A percentile compares a stretch with the other conserved stretches of the same genome.
Conservation (phyloP, 2,329 filamentous ascomycete species). For the Zelopaecilomyces penicillatus region DNA sequence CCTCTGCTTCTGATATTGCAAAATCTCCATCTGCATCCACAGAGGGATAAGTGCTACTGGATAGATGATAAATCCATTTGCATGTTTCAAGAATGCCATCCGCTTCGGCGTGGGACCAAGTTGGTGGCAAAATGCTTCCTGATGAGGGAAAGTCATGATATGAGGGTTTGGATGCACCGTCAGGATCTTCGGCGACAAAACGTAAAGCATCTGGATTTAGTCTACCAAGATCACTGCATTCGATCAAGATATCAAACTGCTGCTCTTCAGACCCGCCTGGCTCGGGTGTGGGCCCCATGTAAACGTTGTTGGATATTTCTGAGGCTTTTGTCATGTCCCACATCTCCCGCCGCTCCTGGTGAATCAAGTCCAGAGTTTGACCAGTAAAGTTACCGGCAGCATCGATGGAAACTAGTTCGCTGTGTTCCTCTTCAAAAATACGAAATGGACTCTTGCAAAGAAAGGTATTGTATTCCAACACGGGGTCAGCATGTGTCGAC, state of each 20-base stretch:
- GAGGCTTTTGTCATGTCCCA: constrained; percentile 83
- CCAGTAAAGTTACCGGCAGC: constrained; percentile 64
- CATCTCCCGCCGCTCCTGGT: constrained; percentile 88
- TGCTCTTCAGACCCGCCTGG: constrained; percentile 47
- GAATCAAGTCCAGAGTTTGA: constrained; percentile 77
- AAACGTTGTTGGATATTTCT: constrained; percentile 84
- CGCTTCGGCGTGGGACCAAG: constrained; percentile 73
- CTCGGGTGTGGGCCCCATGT: constrained; percentile 80
- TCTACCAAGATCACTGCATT: constrained; percentile 77
- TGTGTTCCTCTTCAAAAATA: constrained; percentile 62
- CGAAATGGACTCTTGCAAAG: constrained; percentile 56
- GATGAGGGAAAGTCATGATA: constrained; percentile 78
- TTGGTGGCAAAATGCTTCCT: constrained; percentile 80
- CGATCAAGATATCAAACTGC: constrained; percentile 78
- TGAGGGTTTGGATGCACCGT: constrained; percentile 28
- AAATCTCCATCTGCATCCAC: constrained; percentile 28
- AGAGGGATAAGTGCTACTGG: constrained; percentile 50
- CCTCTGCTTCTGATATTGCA: constrained; percentile 13
- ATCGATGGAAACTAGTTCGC: constrained; percentile 67
- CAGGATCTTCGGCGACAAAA: constrained; percentile 49
- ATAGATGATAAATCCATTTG: constrained; percentile 80
- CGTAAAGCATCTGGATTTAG: constrained; percentile 62
- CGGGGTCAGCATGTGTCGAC: constrained; percentile 42
- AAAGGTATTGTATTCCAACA: constrained; percentile 78
- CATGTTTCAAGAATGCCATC: constrained; percentile 81